Evolutionary conservation across 805 yeast genomes (phyloP).

Genomic region (Peterozyma toletana): DNA sequence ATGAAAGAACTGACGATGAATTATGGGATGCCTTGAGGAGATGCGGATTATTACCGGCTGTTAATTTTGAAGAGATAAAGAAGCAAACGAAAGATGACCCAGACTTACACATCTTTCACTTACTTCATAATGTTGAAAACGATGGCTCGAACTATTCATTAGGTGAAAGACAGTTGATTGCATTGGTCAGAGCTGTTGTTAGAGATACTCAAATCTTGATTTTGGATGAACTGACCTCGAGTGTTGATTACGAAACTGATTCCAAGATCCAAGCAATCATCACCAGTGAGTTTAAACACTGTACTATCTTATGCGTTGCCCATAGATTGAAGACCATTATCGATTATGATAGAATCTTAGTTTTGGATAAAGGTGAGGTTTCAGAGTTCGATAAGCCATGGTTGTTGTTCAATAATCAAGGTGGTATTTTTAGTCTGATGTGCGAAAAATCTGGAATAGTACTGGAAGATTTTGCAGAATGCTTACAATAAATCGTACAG

Average conservation of each 20-base stretch:
- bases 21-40: constrained; percentile 67
- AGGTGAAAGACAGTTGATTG: constrained; percentile 54
- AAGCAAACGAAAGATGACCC: constrained; percentile 6
- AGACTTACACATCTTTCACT: constrained; percentile 36
- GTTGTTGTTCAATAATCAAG: constrained; percentile 13
- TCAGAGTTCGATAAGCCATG: constrained; percentile 71
- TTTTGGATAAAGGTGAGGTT: constrained; percentile 74
- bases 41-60: constrained; percentile 35
- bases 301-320: constrained; percentile 57
- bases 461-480: too few species aligned
- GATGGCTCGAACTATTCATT: constrained; percentile 53
- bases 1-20: constrained; percentile 41
- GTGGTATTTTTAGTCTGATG: too few species aligned
- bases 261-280: constrained; percentile 44
- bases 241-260: constrained; percentile 57
- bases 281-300: constrained; percentile 36
- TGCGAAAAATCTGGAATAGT: constrained; percentile 2
- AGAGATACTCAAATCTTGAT: constrained; percentile 44
- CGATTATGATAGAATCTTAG: constrained; percentile 71
- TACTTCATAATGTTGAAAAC: constrained; percentile 42
- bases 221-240: constrained; percentile 59
- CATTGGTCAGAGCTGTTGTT: constrained; percentile 54
- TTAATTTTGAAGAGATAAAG: constrained; percentile 16
- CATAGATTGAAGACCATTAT: constrained; percentile 61
- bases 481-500: too few species aligned